These are phyloP conservation scores for Cyanophora paradoxa DNA, from an alignment of 78 protist species.

Conservation along the genomic window DNA sequence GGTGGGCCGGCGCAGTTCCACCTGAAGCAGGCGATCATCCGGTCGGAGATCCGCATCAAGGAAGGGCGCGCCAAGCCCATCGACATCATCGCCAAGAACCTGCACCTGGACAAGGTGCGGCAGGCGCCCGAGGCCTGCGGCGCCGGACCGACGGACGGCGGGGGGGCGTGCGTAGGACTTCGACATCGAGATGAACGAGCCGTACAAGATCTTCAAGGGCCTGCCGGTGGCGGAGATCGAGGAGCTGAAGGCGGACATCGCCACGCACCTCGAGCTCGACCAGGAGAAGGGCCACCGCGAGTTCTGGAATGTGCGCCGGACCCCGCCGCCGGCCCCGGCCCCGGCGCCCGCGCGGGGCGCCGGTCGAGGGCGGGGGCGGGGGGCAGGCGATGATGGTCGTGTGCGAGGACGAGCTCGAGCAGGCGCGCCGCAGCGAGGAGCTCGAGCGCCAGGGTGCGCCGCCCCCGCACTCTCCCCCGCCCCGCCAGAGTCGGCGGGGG, in stretches of 20 bases:
- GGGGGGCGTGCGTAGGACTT: neutral
- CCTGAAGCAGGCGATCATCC: constrained; percentile 43
- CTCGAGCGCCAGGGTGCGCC: too few relatives aligned
- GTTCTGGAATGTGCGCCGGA: too few relatives aligned
- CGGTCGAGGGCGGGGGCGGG: too few relatives aligned
- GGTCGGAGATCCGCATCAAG: constrained; percentile 50
- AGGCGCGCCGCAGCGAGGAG: too few relatives aligned
- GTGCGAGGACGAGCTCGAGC: constrained; percentile 10
- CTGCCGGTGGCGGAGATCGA: constrained; percentile 3
- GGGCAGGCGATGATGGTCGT: constrained; percentile 35
- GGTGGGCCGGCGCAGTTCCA: too few relatives aligned
- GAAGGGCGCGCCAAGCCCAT: constrained; percentile 74
- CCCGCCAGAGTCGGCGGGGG: too few relatives aligned
- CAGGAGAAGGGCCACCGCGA: neutral
- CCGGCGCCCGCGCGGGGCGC: too few relatives aligned
- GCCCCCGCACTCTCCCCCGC: too few relatives aligned
- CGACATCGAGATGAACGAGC: constrained; percentile 35
- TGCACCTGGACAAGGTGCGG: neutral
- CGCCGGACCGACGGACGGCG: neutral
- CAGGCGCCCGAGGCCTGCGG: neutral
- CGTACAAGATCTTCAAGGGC: constrained; percentile 32
- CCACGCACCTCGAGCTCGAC: constrained; percentile 18
- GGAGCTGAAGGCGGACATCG: constrained; percentile 21
- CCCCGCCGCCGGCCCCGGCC: too few relatives aligned
- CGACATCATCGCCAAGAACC: constrained; percentile 48